phyloP scores from a whole-genome alignment of 352 stramenopile genomes.

The Phytophthora ohioensis region DNA sequence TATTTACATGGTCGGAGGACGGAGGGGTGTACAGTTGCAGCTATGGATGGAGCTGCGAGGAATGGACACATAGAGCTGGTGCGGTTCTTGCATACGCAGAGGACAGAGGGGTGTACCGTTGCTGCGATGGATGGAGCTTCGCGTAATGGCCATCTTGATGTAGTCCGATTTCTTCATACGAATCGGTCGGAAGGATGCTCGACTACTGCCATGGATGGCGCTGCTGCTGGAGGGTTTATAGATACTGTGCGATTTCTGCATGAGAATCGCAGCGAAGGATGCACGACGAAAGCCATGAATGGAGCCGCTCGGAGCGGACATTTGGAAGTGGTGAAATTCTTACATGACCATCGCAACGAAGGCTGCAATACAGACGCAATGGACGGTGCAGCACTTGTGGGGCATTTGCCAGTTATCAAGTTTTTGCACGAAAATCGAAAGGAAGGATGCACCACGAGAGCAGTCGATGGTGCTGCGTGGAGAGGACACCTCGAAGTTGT shows the following conservation, averaged over 20 bases:
- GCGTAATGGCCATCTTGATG: slow-evolving; percentile 30
- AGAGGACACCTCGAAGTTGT: slow-evolving; percentile 49
- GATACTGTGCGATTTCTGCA: slow-evolving; percentile 46
- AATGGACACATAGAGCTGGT: slow-evolving; percentile 49
- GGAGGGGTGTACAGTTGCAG: slow-evolving; percentile 44
- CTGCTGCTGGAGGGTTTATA: slow-evolving; percentile 38
- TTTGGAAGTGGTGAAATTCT: slow-evolving; percentile 39
- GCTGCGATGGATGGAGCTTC: slow-evolving; percentile 42
- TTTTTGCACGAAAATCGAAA: slow-evolving; percentile 45
- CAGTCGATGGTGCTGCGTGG: slow-evolving; percentile 44
- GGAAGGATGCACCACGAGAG: slow-evolving; percentile 43
- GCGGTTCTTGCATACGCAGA: slow-evolving; percentile 38
- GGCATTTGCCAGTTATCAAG: slow-evolving; percentile 39
- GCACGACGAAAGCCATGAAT: slow-evolving; percentile 47
- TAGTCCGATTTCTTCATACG: slow-evolving; percentile 41
- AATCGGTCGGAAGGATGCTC: slow-evolving; percentile 40
- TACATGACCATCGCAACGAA: slow-evolving; percentile 42
- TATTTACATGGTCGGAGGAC: slow-evolving; percentile 39
- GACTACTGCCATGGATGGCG: slow-evolving; percentile 46
- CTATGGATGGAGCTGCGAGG: slow-evolving; percentile 50
- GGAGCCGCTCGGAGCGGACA: slow-evolving; percentile 38
- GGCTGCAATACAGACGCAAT: slow-evolving; percentile 48
- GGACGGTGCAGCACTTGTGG: slow-evolving; percentile 47
- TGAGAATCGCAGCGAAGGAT: slow-evolving; percentile 40
- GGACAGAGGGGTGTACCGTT: slow-evolving; percentile 39